These are phyloP conservation scores for Marasmius oreades DNA, from an alignment of 1,284 basidiomycete genomes.

Conservation along the genomic window DNA sequence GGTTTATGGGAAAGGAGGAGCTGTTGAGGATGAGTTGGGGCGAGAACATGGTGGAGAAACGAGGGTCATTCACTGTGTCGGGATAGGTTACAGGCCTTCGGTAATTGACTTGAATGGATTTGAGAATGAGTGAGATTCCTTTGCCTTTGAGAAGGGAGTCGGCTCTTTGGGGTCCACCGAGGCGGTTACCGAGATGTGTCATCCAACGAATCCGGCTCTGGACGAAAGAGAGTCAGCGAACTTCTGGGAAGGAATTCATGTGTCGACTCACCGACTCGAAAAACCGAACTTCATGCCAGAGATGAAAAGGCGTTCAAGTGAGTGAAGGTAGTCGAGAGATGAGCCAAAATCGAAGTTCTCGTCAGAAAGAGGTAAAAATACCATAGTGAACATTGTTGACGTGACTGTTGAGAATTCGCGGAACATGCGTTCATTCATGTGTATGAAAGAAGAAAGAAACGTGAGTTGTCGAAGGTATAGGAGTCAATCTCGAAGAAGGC, in stretches of 20 bases:
- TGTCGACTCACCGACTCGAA: slow-evolving; percentile 56
- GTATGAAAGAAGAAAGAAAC: neutral
- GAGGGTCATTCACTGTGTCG: slow-evolving; percentile 54
- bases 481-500: slow-evolving; percentile 19
- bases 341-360: neutral
- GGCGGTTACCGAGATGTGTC: slow-evolving; percentile 45
- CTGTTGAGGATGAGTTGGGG: slow-evolving; percentile 26
- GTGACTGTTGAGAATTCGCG: slow-evolving; percentile 43
- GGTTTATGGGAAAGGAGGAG: slow-evolving; percentile 61
- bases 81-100: slow-evolving; percentile 67
- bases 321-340: neutral
- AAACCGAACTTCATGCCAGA: slow-evolving; percentile 45
- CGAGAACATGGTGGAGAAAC: neutral
- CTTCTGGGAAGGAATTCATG: too few species aligned
- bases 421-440: neutral
- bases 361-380: slow-evolving; percentile 26
- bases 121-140: slow-evolving; percentile 69
- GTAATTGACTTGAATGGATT: slow-evolving; percentile 63
- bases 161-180: slow-evolving; percentile 54
- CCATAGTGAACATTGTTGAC: slow-evolving; percentile 75
- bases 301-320: too few species aligned
- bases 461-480: neutral
- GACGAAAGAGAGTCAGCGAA: neutral
- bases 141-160: slow-evolving; percentile 54
- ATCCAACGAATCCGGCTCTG: slow-evolving; percentile 68